Percentiles rank a stretch among this genome's conserved stretches.
phyloP scores from a whole-genome alignment of 257 asterid genomes.

The Ophiorrhiza pumila region DNA sequence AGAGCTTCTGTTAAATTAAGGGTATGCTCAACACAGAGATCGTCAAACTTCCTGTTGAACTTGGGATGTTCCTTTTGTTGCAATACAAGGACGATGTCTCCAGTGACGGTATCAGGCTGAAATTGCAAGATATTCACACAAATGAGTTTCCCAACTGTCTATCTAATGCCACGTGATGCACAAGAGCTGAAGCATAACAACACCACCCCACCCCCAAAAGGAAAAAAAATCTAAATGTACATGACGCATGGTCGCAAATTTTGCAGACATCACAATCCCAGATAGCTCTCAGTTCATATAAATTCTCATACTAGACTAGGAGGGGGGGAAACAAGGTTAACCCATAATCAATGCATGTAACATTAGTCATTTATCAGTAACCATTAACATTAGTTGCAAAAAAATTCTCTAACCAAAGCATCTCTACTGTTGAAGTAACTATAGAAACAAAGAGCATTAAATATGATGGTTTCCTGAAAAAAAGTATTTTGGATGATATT shows the following conservation, averaged over 20 bases:
- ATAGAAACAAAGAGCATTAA: background rate
- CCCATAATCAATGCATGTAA: background rate
- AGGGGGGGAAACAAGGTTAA: background rate
- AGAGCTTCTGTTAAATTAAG: constrained; percentile 34
- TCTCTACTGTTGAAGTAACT: background rate
- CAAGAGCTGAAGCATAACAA: background rate
- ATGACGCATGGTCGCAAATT: background rate
- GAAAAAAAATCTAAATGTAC: no score
- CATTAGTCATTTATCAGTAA: background rate
- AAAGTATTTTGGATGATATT: background rate
- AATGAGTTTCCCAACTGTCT: background rate
- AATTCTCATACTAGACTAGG: background rate
- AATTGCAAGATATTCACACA: background rate
- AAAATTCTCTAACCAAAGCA: background rate
- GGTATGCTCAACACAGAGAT: constrained; percentile 31
- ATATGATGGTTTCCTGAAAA: background rate
- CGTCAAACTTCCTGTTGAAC: constrained; percentile 30
- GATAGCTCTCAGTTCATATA: background rate
- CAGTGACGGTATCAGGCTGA: constrained; percentile 27
- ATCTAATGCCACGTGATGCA: background rate
- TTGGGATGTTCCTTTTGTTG: constrained; percentile 36
- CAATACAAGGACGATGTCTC: constrained; percentile 26
- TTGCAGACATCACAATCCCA: background rate
- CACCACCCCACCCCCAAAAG: no score
- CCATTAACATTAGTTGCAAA: background rate